A percentile compares a stretch with the other conserved stretches of the same genome.
Conservation (phyloP, 2,329 filamentous ascomycete genomes). For the Lachnellula occidentalis region DNA sequence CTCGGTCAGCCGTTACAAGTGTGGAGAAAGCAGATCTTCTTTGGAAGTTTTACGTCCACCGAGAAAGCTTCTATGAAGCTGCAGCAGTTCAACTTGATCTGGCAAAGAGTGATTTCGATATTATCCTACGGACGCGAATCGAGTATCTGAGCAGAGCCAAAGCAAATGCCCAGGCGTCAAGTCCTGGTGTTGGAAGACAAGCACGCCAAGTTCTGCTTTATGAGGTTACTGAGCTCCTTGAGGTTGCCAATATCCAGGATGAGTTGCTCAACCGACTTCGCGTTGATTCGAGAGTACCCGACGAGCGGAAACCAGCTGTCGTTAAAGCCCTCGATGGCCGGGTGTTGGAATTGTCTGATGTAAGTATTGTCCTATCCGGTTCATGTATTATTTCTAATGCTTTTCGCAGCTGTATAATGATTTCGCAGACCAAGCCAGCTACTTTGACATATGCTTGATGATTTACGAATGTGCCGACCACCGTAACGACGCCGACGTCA, state of each 20-base stretch:
- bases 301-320: slow-evolving; percentile 59
- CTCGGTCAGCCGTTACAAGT: slow-evolving; percentile 67
- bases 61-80: slow-evolving; percentile 77
- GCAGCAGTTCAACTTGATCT: slow-evolving; percentile 80
- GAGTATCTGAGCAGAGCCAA: slow-evolving; percentile 86
- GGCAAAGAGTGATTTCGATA: slow-evolving; percentile 72
- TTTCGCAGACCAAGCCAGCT: slow-evolving; percentile 84
- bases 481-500: slow-evolving; percentile 79
- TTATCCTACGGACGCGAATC: slow-evolving; percentile 80
- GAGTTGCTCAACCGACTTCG: slow-evolving; percentile 77
- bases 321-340: slow-evolving; percentile 67
- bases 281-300: slow-evolving; percentile 63
- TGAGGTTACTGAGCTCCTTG: slow-evolving; percentile 77
- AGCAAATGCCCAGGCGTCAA: slow-evolving; percentile 83
- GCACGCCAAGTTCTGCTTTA: slow-evolving; percentile 81
- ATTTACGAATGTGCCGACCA: slow-evolving; percentile 92
- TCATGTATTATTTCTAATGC: slow-evolving; percentile 10
- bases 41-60: slow-evolving; percentile 87
- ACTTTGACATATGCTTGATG: slow-evolving; percentile 87
- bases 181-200: slow-evolving; percentile 69
- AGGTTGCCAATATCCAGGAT: slow-evolving; percentile 92
- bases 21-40: slow-evolving; percentile 81
- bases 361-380: slow-evolving; percentile 41
- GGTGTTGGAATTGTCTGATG: slow-evolving; percentile 69
- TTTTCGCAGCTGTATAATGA: slow-evolving; percentile 73